Evolutionary conservation across 345 rosid genomes (phyloP).

Genomic region (Eucalyptus sp.): DNA sequence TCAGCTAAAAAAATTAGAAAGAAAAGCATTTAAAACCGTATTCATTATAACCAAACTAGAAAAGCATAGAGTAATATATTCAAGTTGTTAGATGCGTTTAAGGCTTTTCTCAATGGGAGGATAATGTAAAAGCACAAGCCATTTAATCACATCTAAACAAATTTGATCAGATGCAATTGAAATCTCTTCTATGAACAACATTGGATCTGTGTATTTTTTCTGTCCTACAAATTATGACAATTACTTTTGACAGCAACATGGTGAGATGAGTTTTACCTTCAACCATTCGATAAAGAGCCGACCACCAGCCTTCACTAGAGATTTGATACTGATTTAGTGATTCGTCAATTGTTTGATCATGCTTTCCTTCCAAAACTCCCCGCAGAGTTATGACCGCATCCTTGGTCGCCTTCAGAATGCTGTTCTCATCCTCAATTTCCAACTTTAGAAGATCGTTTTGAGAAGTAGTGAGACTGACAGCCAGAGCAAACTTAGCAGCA

Average conservation of each 20-base stretch:
- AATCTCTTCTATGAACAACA: neutral
- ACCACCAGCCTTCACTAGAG: constrained; percentile 52
- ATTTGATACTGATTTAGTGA: constrained; percentile 18
- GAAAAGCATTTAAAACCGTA: neutral
- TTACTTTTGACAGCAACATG: neutral
- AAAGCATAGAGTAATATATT: neutral
- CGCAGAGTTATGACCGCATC: constrained; percentile 38
- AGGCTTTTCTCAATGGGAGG: neutral
- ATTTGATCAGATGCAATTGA: neutral
- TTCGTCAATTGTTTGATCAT: constrained; percentile 23
- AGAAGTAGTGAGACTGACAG: constrained; percentile 36
- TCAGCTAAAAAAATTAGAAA: neutral
- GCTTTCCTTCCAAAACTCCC: constrained; percentile 54
- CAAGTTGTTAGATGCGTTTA: neutral
- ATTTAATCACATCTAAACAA: neutral
- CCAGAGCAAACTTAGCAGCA: constrained; percentile 40
- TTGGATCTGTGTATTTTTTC: neutral
- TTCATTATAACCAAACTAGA: neutral
- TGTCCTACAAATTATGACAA: neutral
- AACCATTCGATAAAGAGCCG: constrained; percentile 40
- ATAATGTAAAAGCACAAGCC: neutral
- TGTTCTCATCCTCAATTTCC: constrained; percentile 14
- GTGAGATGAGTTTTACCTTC: constrained; percentile 26
- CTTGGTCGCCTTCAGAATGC: constrained; percentile 35
- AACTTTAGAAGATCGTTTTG: constrained; percentile 30